Base-by-base conservation (phyloP, 345 rosid genomes). In the Atalantia buxifolia region DNA sequence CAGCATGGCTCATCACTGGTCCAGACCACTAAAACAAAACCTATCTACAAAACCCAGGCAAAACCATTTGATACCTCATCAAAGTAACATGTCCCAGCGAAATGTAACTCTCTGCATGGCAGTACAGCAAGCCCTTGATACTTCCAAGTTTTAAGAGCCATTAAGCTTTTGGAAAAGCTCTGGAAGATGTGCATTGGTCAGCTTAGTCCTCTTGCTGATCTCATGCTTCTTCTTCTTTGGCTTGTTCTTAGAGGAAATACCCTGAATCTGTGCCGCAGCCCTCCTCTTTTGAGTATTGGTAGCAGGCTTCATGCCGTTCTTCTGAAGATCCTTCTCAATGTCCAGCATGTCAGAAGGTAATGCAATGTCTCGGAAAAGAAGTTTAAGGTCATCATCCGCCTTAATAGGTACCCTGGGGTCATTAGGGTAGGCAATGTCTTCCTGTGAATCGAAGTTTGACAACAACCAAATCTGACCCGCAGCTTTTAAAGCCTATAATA, bases 161-260 rank as follows among this genome's bases (percentile, higher is more conserved):
- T 74, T 80, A n/a, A 86, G 81, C 74, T 72, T 75, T 69, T 84
- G 76, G 74, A 94, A 93, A 63, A 90, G 95, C 79, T 89, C 93
- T 0, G 95, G 97, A 84, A 95, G 93, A 84, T 90, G 95, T 4
- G 88, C 85, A 76, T 95, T 93, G 25, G 96, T 95, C 30, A 95
- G 89, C 89, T 89, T 93, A 33, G 97, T 86, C 83, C 91, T 92
- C 92, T 92, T 93, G 82, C 85, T 90, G 85, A 93, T 88, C 82
- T 89, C 92, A 27, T 86, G 87, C 85, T 85, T 90, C 89, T 90
- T 92, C 92, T 93, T 89, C 91, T 87, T 91, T 7, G 74, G 72
- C 74, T 89, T 91, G 31, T 84, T 85, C 85, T 90, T 88, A 21
- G 85, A n/a, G 4, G 86, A 66, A 75, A 89, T 82, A 64, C 97